These are phyloP conservation scores for Salix koriyanagi DNA, from an alignment of 345 rosid species.

Conservation along the genomic window DNA sequence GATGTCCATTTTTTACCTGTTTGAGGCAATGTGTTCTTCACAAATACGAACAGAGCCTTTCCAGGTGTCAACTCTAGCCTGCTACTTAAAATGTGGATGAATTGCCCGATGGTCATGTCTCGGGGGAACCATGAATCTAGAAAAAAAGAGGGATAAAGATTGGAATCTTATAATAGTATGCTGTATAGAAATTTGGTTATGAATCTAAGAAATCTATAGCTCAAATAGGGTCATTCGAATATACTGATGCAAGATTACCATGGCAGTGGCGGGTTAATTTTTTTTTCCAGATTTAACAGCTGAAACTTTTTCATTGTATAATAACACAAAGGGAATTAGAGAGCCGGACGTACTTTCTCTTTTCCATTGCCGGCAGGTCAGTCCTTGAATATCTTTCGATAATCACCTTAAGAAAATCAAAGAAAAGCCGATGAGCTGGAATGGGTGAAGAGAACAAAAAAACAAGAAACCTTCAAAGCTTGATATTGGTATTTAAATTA, in stretches of 20 bases:
- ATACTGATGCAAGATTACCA: not conserved
- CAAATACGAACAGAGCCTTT: conserved; percentile 27
- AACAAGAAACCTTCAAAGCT: not conserved
- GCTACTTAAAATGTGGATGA: conserved; percentile 21
- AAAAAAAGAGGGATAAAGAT: not conserved
- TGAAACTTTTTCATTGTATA: not conserved
- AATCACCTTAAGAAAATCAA: conserved; percentile 41
- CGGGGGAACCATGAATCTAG: conserved; percentile 28
- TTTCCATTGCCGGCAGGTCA: conserved; percentile 70
- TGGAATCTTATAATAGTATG: not conserved
- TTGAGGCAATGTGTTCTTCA: conserved; percentile 25
- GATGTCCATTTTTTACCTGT: conserved; percentile 9
- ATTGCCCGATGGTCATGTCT: conserved; percentile 25
- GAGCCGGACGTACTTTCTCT: conserved; percentile 51
- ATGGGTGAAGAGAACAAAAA: not conserved
- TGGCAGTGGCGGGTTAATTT: not conserved
- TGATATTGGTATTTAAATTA: not conserved
- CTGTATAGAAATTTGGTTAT: not conserved
- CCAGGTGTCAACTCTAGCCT: conserved; percentile 21
- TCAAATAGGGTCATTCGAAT: not conserved
- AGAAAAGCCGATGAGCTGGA: not conserved
- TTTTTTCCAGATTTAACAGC: not conserved
- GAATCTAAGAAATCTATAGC: not conserved
- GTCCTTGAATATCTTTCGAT: conserved; percentile 61
- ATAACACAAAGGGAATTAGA: not conserved